Conservation (phyloP, 2,329 filamentous ascomycete genomes). For the Corniculantispora saksenae region DNA sequence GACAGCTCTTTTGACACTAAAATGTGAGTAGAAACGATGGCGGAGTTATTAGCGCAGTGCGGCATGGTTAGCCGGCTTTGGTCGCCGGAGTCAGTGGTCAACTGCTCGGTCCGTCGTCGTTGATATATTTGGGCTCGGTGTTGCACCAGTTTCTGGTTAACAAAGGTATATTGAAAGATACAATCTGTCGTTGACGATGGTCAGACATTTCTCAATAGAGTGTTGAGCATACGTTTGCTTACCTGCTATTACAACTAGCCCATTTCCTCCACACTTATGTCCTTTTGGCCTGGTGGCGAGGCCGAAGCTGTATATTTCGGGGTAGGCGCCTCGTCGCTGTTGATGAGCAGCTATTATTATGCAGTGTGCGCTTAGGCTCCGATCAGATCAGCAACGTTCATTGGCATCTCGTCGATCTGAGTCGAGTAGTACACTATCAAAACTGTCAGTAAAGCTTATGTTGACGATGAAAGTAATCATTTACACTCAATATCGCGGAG, state of each 20-base stretch:
- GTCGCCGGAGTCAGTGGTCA: too few relatives aligned
- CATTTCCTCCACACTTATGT: conserved; percentile 17
- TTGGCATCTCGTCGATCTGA: conserved; percentile 98
- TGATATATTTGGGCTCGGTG: background rate
- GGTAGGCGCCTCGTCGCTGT: background rate
- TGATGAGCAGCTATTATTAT: background rate
- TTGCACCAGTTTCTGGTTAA: background rate
- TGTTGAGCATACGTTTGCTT: background rate
- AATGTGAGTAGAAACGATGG: too few relatives aligned
- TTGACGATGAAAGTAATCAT: conserved; percentile 33
- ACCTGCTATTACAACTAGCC: conserved; percentile 17
- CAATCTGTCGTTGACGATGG: background rate
- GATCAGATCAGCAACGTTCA: conserved; percentile 77
- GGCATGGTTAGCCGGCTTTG: background rate
- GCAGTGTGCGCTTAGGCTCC: conserved; percentile 36
- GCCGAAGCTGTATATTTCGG: background rate
- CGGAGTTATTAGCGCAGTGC: too few relatives aligned
- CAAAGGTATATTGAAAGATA: conserved; percentile 12
- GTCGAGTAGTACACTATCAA: conserved; percentile 84
- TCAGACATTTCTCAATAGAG: background rate
- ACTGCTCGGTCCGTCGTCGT: background rate
- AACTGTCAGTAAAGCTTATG: conserved; percentile 34
- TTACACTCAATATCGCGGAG: conserved; percentile 91
- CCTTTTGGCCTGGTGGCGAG: background rate
- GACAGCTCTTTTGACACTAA: too few relatives aligned